A percentile compares a stretch with the other conserved stretches of the same genome.
Evolutionary conservation across 306 rosid species (phyloP).

Genomic region (Myrica gale): DNA sequence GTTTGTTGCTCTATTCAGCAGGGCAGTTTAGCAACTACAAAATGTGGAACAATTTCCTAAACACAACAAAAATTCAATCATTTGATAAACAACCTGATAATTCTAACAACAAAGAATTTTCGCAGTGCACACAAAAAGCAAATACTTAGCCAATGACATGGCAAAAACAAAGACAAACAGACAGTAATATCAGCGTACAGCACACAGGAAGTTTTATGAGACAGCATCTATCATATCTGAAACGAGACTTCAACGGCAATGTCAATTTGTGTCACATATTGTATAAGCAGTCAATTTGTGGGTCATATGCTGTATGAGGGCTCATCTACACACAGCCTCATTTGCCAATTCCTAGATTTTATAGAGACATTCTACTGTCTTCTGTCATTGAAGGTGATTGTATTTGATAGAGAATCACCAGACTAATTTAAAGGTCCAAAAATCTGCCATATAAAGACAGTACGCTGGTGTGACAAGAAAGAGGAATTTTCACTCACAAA

Average conservation of each 20-base stretch:
- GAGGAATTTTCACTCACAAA: constrained; percentile 44
- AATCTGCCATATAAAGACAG: neutral
- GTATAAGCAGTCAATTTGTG: neutral
- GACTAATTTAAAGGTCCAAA: neutral
- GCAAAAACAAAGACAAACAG: neutral
- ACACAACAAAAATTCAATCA: neutral
- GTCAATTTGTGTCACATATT: neutral
- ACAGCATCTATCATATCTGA: constrained; percentile 1
- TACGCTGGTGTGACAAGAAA: neutral
- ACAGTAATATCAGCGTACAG: neutral
- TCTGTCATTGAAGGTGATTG: neutral
- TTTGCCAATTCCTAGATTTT: constrained; percentile 17
- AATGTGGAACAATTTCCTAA: neutral
- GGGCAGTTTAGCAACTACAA: too few species aligned
- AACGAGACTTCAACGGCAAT: constrained; percentile 2
- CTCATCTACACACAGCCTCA: constrained; percentile 4
- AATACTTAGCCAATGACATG: neutral
- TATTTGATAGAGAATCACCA: neutral
- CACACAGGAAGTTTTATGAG: neutral
- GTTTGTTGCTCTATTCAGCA: neutral
- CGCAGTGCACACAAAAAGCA: neutral
- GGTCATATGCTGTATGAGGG: constrained; percentile 15
- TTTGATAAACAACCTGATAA: too few species aligned
- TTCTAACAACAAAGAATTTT: neutral
- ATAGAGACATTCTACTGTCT: neutral